Percentiles rank a stretch among this genome's conserved stretches.
These are phyloP conservation scores for Glonium stellatum DNA, from an alignment of 495 filamentous ascomycete genomes.

Conservation along the genomic window DNA sequence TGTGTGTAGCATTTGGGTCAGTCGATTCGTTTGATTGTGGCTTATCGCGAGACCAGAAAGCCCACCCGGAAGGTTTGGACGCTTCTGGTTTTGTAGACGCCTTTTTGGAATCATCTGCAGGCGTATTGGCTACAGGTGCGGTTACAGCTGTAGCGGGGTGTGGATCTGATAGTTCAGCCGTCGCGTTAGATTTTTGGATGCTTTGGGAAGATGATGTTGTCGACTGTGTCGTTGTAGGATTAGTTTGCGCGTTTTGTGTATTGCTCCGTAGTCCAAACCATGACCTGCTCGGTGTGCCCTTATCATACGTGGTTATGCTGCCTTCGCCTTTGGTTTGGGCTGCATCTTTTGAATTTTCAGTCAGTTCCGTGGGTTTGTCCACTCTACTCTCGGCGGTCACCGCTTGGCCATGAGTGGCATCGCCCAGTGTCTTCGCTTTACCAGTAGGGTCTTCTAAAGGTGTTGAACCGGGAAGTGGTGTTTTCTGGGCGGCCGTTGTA, in stretches of 20 bases:
- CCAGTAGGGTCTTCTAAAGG: slow-evolving; percentile 16
- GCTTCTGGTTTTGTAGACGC: slow-evolving; percentile 13
- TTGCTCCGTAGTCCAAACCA: slow-evolving; percentile 39
- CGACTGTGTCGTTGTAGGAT: slow-evolving; percentile 3
- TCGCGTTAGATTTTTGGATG: neutral
- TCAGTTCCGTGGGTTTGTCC: neutral
- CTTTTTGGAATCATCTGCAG: slow-evolving; percentile 15
- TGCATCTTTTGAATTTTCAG: slow-evolving; percentile 7
- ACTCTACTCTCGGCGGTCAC: slow-evolving; percentile 2
- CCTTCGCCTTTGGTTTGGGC: neutral
- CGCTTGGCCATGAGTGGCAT: neutral
- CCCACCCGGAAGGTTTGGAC: slow-evolving; percentile 64
- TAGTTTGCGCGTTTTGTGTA: slow-evolving; percentile 32
- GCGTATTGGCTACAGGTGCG: neutral
- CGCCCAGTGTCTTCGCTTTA: slow-evolving; percentile 1
- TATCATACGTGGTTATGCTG: neutral
- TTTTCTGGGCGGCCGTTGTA: slow-evolving; percentile 25
- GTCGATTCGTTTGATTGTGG: slow-evolving; percentile 40
- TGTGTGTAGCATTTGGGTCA: slow-evolving; percentile 42
- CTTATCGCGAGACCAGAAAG: slow-evolving; percentile 72
- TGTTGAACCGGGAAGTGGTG: slow-evolving; percentile 23
- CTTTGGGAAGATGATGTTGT: neutral
- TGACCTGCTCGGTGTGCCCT: slow-evolving; percentile 23
- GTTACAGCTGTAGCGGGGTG: neutral
- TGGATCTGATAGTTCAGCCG: neutral